phyloP scores from a whole-genome alignment of 208 protist species.

The Leishmania tarentolae region DNA sequence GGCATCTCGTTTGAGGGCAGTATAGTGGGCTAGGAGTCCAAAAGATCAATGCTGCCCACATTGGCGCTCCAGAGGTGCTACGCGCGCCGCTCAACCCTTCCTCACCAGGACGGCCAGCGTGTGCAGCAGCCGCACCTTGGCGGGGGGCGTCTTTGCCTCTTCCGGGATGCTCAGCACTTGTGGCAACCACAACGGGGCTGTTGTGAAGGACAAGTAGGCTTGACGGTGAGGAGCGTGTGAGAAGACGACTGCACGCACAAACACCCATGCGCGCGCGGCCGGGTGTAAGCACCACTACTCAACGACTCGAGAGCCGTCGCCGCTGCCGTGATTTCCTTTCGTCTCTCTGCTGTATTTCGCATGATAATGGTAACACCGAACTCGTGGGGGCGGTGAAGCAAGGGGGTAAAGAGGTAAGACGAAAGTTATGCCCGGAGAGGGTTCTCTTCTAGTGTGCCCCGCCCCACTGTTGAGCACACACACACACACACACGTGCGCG shows the following conservation, averaged over 20 bases:
- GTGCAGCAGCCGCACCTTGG: slow-evolving; percentile 14
- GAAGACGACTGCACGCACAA: neutral
- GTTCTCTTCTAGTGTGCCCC: neutral
- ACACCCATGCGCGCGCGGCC: neutral
- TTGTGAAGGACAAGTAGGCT: neutral
- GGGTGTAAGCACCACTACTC: neutral
- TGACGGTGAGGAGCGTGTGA: neutral
- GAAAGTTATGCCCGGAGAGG: neutral
- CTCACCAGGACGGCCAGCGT: slow-evolving; percentile 1
- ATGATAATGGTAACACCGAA: neutral
- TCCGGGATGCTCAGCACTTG: neutral
- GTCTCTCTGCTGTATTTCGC: neutral
- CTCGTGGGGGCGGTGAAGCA: neutral
- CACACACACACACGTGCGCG: neutral
- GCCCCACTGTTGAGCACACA: neutral
- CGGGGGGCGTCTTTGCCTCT: slow-evolving; percentile 1
- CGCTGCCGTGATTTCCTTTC: neutral
- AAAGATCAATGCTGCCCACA: slow-evolving; percentile 10
- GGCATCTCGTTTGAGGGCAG: neutral
- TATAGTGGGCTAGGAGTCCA: neutral
- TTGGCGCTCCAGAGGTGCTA: slow-evolving; percentile 16
- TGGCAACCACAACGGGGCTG: neutral
- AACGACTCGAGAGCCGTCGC: neutral
- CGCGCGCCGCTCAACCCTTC: slow-evolving; percentile 4
- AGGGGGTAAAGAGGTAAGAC: neutral